Evolutionary conservation across 2,329 filamentous ascomycete species (phyloP).

Genomic region (Aspergillus ruber): DNA sequence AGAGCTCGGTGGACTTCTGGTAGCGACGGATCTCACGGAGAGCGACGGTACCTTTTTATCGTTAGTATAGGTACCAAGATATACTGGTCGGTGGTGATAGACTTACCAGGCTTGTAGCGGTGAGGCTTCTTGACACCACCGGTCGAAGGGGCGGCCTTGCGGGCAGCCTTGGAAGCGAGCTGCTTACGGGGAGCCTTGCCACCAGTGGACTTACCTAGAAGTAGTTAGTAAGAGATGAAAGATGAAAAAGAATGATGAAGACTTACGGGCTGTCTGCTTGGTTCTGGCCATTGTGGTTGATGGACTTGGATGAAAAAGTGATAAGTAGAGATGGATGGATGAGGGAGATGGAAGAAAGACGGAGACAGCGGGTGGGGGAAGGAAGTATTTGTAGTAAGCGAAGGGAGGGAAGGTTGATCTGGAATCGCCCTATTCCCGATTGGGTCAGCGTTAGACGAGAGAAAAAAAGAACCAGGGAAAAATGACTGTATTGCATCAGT

Average conservation of each 20-base stretch:
- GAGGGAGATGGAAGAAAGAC: constrained; percentile 30
- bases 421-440: constrained; percentile 2
- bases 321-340: constrained; percentile 19
- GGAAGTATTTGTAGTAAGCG: constrained; percentile 38
- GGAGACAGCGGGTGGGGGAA: constrained; percentile 33
- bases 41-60: constrained; percentile 67
- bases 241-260: too few relatives aligned
- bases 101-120: constrained; percentile 71
- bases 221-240: too few relatives aligned
- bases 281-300: constrained; percentile 44
- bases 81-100: background rate
- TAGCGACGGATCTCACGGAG: constrained; percentile 98
- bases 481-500: background rate
- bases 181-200: constrained; percentile 80
- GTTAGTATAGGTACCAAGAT: constrained; percentile 18
- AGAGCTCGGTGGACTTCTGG: constrained; percentile 92
- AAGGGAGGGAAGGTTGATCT: constrained; percentile 30
- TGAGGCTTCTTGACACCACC: constrained; percentile 96
- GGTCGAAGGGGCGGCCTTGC: constrained; percentile 95
- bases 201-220: constrained; percentile 65
- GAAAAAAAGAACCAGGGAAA: too few relatives aligned
- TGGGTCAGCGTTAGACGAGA: too few relatives aligned
- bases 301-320: constrained; percentile 17
- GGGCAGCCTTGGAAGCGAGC: constrained; percentile 97
- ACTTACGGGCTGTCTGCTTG: constrained; percentile 50